These are phyloP conservation scores for Lichenothelia convexa DNA, from an alignment of 495 filamentous ascomycete species.

Conservation along the genomic window DNA sequence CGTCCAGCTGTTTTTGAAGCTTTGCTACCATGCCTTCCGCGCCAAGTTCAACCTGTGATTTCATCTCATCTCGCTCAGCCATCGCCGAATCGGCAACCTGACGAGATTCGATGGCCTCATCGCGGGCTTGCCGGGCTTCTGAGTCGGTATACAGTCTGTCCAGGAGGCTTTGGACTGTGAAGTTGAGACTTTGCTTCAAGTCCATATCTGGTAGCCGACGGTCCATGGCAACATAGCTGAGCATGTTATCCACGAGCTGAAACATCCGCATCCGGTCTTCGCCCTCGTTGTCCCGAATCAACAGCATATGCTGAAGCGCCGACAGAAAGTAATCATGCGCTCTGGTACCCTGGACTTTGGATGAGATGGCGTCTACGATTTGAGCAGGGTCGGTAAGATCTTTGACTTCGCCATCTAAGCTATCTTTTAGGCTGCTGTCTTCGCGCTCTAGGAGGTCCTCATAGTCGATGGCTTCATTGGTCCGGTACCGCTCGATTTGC, in stretches of 20 bases:
- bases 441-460: constrained; percentile 91
- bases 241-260: constrained; percentile 92
- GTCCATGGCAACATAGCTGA: constrained; percentile 98
- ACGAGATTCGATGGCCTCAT: constrained; percentile 74
- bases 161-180: constrained; percentile 85
- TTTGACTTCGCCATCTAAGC: constrained; percentile 75
- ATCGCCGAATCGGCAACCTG: constrained; percentile 90
- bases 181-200: constrained; percentile 89
- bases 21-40: constrained; percentile 89
- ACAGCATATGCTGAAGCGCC: constrained; percentile 80
- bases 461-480: constrained; percentile 93
- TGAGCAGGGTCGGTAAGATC: constrained; percentile 86
- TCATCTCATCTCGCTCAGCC: constrained; percentile 93
- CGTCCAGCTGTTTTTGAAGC: constrained; percentile 79
- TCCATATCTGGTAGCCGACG: constrained; percentile 90
- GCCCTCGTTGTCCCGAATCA: constrained; percentile 82
- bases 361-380: constrained; percentile 85
- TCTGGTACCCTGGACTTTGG: constrained; percentile 63
- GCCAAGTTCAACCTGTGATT: constrained; percentile 74
- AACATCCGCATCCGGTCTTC: constrained; percentile 93
- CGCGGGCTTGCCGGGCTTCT: constrained; percentile 75
- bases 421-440: constrained; percentile 75
- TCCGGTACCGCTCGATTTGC: constrained; percentile 83
- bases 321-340: constrained; percentile 93
- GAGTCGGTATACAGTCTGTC: constrained; percentile 93